Percentiles rank a stretch among this genome's conserved stretches.
Conservation (phyloP, 495 filamentous ascomycete genomes). For the Penicillium goetzii region DNA sequence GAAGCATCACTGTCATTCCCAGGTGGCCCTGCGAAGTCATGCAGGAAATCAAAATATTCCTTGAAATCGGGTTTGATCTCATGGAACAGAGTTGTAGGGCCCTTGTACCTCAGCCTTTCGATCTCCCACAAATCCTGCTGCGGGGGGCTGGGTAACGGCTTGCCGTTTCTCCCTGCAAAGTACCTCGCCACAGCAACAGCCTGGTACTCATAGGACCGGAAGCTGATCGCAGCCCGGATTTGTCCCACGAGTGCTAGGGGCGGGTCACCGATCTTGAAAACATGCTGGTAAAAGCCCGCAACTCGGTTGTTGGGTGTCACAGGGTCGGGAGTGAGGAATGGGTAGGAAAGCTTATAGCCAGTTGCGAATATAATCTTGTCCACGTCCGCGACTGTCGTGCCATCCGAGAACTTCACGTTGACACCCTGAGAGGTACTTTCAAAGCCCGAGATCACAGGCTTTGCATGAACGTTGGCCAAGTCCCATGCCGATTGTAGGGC, state of each 20-base stretch:
- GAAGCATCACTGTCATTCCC: not conserved
- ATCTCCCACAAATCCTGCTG: not conserved
- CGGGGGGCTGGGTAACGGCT: not conserved
- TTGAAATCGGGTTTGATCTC: not conserved
- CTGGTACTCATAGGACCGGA: not conserved
- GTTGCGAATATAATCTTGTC: not conserved
- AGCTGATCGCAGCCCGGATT: not conserved
- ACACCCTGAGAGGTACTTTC: not conserved
- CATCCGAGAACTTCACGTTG: not conserved
- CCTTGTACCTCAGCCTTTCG: not conserved
- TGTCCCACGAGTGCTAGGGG: not conserved
- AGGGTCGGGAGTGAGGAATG: not conserved
- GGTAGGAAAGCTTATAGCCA: not conserved
- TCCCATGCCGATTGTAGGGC: not conserved
- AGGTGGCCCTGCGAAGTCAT: not conserved
- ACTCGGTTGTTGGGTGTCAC: not conserved
- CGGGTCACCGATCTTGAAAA: not conserved
- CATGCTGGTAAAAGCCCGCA: not conserved
- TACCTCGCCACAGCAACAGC: not conserved
- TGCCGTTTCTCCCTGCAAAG: not conserved
- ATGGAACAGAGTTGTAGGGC: not conserved
- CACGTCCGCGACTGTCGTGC: not conserved
- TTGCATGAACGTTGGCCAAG: not conserved
- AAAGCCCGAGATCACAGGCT: not conserved
- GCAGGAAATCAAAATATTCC: not conserved